A percentile compares a stretch with the other conserved stretches of the same genome.
phyloP scores from a whole-genome alignment of 495 filamentous ascomycete species.

The Aspergillus avenaceus region DNA sequence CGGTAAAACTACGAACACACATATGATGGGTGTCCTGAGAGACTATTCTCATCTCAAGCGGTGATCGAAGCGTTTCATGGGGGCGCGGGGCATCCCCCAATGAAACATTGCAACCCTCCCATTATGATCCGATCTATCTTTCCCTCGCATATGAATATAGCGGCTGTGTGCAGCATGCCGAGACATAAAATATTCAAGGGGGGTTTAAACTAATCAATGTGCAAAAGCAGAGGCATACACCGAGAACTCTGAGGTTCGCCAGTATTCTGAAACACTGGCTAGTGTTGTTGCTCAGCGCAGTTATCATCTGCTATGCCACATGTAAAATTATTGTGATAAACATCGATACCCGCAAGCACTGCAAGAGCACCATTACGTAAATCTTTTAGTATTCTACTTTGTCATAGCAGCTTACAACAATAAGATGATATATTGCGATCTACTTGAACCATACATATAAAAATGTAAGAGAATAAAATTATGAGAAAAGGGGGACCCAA shows the following conservation, averaged over 20 bases:
- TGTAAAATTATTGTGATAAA: slow-evolving; percentile 13
- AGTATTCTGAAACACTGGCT: background rate
- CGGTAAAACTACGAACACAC: slow-evolving; percentile 85
- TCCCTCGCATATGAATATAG: background rate
- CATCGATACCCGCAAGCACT: slow-evolving; percentile 30
- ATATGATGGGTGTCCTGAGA: slow-evolving; percentile 84
- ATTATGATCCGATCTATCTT: no score
- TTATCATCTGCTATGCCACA: background rate
- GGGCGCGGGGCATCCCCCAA: no score
- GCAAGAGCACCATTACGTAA: background rate
- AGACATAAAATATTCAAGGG: background rate
- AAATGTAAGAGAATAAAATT: no score
- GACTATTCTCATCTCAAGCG: slow-evolving; percentile 70
- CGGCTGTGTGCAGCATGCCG: background rate
- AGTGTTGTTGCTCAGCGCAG: background rate
- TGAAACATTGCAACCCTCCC: no score
- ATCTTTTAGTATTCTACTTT: background rate
- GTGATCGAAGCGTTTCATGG: slow-evolving; percentile 11
- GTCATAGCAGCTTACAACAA: no score
- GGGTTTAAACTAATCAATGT: background rate
- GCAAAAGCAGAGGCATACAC: background rate
- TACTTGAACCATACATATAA: no score
- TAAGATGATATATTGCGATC: background rate
- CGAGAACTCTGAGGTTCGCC: background rate
- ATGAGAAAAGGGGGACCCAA: no score